Conservation (phyloP, 2,329 filamentous ascomycete species). For the Verticillium longisporum region DNA sequence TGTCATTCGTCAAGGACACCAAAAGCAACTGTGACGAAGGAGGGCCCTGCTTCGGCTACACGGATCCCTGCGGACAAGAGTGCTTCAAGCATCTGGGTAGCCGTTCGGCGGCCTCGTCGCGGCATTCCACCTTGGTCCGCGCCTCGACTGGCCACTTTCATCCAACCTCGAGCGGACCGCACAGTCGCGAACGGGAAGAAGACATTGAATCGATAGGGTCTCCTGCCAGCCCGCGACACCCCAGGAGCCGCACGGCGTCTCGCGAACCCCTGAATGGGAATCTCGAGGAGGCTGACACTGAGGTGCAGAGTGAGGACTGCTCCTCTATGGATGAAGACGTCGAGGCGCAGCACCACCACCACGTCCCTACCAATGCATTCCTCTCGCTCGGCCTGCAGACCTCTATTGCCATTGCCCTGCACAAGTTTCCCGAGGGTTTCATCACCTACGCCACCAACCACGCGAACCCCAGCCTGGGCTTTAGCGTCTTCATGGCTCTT, state of each 20-base stretch:
- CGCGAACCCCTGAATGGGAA: slow-evolving; percentile 25
- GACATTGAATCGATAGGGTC: slow-evolving; percentile 19
- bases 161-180: slow-evolving; percentile 20
- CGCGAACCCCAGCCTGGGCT: slow-evolving; percentile 79
- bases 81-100: slow-evolving; percentile 53
- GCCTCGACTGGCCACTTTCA: slow-evolving; percentile 29
- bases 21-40: slow-evolving; percentile 55
- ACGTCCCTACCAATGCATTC: slow-evolving; percentile 91
- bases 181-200: slow-evolving; percentile 14
- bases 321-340: slow-evolving; percentile 23
- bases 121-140: slow-evolving; percentile 30
- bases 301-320: slow-evolving; percentile 12
- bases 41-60: slow-evolving; percentile 57
- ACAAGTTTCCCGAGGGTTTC: slow-evolving; percentile 85
- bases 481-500: slow-evolving; percentile 89
- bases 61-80: slow-evolving; percentile 59
- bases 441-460: slow-evolving; percentile 98
- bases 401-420: slow-evolving; percentile 86
- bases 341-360: slow-evolving; percentile 71
- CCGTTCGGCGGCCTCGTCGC: slow-evolving; percentile 25
- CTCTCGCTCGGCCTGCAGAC: slow-evolving; percentile 94
- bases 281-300: slow-evolving; percentile 14
- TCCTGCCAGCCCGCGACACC: slow-evolving; percentile 23
- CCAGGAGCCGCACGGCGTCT: slow-evolving; percentile 30
- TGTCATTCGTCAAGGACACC: slow-evolving; percentile 60